These are phyloP conservation scores for Gracilariopsis chorda DNA, from an alignment of 23 red algal species.

Conservation along the genomic window DNA sequence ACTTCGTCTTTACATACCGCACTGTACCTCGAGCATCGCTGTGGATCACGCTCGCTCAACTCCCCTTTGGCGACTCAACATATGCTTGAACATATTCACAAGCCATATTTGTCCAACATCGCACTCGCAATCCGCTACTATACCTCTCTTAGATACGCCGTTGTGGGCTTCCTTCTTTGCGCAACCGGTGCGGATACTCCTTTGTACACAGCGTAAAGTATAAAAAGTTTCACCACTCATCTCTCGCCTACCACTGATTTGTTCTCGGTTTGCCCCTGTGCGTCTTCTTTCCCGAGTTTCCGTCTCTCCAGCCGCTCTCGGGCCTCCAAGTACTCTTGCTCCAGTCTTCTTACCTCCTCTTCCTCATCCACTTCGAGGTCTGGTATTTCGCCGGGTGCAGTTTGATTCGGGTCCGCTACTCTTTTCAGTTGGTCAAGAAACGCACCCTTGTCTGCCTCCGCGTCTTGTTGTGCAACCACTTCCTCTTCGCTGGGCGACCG, in stretches of 20 bases:
- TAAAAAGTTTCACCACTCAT: too few species aligned
- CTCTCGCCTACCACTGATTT: neutral
- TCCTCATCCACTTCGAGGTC: slow-evolving; percentile 32
- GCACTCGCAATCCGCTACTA: too few species aligned
- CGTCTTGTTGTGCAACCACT: neutral
- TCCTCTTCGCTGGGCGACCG: neutral
- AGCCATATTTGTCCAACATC: too few species aligned
- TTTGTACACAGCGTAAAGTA: too few species aligned
- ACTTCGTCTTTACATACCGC: too few species aligned
- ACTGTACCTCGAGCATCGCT: too few species aligned
- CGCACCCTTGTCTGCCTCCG: neutral
- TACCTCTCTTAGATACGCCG: too few species aligned
- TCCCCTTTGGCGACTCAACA: too few species aligned
- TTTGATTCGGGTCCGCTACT: slow-evolving; percentile 44
- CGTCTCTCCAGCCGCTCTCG: slow-evolving; percentile 26
- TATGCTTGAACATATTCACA: too few species aligned
- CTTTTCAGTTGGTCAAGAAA: slow-evolving; percentile 55
- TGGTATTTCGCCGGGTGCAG: slow-evolving; percentile 19
- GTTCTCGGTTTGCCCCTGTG: neutral
- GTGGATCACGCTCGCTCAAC: too few species aligned
- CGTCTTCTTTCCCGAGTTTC: neutral
- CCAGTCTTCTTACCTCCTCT: slow-evolving; percentile 32
- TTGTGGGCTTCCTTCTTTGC: too few species aligned
- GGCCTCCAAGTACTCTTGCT: slow-evolving; percentile 41
- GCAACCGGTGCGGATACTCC: too few species aligned